Conservation (phyloP, 2,329 filamentous ascomycete species). For the Pseudogymnoascus sp. region DNA sequence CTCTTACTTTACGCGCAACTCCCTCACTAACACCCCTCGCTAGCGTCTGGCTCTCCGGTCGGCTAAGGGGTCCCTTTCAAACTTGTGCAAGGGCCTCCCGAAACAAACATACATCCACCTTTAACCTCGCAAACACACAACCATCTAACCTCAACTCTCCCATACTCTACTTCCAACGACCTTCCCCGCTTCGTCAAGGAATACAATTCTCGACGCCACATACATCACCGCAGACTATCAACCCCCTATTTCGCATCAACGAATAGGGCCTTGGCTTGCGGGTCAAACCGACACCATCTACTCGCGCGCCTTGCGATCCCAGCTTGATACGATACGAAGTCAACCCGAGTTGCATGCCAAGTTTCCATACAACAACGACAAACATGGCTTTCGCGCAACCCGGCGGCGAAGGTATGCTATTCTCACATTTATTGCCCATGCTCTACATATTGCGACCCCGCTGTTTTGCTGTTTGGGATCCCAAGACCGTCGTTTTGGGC, state of each 20-base stretch:
- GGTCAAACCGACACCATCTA: not conserved
- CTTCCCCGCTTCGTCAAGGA: not conserved
- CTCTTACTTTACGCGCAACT: no score
- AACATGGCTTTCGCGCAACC: slow-evolving; percentile 9
- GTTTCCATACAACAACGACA: not conserved
- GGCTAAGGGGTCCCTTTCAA: not conserved
- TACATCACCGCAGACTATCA: not conserved
- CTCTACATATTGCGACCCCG: slow-evolving; percentile 1
- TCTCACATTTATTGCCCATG: not conserved
- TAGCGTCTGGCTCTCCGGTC: not conserved
- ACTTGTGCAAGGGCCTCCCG: not conserved
- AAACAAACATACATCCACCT: not conserved
- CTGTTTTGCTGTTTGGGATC: not conserved
- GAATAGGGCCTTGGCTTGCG: not conserved
- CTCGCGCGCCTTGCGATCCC: not conserved
- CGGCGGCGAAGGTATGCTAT: not conserved
- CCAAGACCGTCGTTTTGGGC: not conserved
- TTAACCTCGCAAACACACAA: not conserved
- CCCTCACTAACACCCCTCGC: not conserved
- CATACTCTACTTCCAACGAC: not conserved
- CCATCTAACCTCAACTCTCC: not conserved
- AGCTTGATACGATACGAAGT: not conserved
- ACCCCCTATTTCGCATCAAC: not conserved
- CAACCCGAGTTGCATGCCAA: not conserved
- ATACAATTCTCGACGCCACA: not conserved